Base-by-base conservation (phyloP, 805 yeast genomes). In the Lipomyces spencermartinsiae region DNA sequence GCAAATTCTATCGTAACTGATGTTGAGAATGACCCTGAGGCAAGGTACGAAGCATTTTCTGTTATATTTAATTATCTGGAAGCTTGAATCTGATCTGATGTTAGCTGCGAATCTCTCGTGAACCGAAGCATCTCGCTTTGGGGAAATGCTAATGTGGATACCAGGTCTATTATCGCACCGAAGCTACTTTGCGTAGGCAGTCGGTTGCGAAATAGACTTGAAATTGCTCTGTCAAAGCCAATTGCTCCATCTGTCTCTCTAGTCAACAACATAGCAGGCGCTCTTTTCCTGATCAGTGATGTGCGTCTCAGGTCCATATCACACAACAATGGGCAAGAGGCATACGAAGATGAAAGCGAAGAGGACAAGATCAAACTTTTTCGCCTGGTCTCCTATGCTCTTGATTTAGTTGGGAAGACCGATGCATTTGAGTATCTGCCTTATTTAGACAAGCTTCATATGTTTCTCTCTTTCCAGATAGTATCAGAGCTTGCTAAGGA, bases 401-500 rank as follows among this genome's bases (percentile, higher is more conserved):
- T 69, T 2, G 56, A 56, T 4, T 34, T 69, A 34, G 14, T 63
- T 2, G 66, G 58, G 43, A 53, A 64, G 19, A 59, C 55, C 37
- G 63, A 64, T 19, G 34, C 51, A 5, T 59, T 69, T 6, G 35
- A 61, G 19, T 34, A 35, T 49, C 55, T 69, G 46, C 43, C 68
- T 4, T 54, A 61, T 12, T 16, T 34, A 5, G 54, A 37, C 12
- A 71, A 64, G 29, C 59, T 62, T 2, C 37, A 46, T 10, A 51
- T 58, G 6, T 64, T 64, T 33, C 12, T 62, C 3, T 37, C 31
- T 8, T 35, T 69, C 51, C 71, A 64, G 51, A 59, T 70, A 22
- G 33, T 37, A 4, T 62, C 67, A 4, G 72, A 69, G 39, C 49
- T 69, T 7, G 70, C 71, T 1, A 69, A 69, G 37, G 72, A 69